Base-by-base conservation (phyloP, 169 alveolate genomes). In the Plasmodium cynomolgi region DNA sequence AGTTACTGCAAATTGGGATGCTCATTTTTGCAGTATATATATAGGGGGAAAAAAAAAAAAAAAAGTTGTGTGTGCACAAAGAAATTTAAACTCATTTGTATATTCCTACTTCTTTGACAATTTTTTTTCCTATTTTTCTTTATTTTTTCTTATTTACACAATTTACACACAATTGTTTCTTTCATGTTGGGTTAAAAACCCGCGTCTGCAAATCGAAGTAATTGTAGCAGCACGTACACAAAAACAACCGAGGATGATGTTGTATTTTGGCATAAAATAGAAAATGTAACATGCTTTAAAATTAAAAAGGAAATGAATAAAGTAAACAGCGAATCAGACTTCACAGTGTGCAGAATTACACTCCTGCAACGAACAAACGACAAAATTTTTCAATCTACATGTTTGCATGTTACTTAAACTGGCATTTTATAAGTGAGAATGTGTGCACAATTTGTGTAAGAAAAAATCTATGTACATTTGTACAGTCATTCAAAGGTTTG, bases 21-120 rank as follows among this genome's bases (percentile, higher is more conserved):
- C 56, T 85, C 93, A 85, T 85, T 56, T 85, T 85, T 74, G 34
- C 29, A 23, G 73, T 82, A 29, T 56, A 54, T 68, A 68, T 26
- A 68, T 15, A 23, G 8, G 31, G 31, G 4, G 34, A 7, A n/a
- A 62, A 68, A 26, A 23, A 23, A 62, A 62, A 62, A 20, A 62
- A 62, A 26, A 23, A 68, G 31, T 3, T 68, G n/a, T 26, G 77
- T 29, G 41, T 68, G 17, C 31, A 23, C 15, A 68, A 68, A 9
- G 34, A 62, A 62, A 23, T 68, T 68, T 68, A 20, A 23, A 2
- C 39, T 26, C 77, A 68, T 5, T 68, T 26, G 41, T 68, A 68
- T 68, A 3, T 68, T 68, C n/a, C 77, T 68, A 68, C 39, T 2
- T 6, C 33, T 58, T 68, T 68, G 13, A 26, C 77, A 68, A n/a